Conservation (phyloP, 768 basidiomycete genomes). For the Termitomyces sp. region DNA sequence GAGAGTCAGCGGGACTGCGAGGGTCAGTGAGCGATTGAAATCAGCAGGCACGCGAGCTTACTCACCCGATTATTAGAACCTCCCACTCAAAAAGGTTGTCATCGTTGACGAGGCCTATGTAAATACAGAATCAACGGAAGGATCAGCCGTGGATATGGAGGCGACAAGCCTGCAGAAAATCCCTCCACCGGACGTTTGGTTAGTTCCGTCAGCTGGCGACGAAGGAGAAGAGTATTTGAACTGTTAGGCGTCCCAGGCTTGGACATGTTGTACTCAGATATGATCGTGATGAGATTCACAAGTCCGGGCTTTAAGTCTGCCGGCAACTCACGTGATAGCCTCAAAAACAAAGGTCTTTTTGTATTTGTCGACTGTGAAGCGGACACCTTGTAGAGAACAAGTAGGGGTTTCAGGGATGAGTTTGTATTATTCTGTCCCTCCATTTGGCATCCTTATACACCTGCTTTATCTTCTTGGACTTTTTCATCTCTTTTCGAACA, state of each 20-base stretch:
- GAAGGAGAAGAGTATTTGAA: constrained; percentile 61
- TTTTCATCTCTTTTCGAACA: neutral
- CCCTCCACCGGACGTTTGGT: constrained; percentile 93
- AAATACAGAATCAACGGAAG: constrained; percentile 20
- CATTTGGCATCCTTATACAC: neutral
- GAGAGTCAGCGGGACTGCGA: constrained; percentile 80
- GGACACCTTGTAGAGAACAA: neutral
- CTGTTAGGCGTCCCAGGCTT: constrained; percentile 23
- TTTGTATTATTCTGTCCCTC: neutral
- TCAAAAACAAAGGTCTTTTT: neutral
- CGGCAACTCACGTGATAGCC: constrained; percentile 13
- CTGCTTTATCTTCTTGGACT: neutral
- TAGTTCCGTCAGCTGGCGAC: constrained; percentile 78
- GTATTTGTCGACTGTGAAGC: neutral
- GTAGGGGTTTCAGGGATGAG: too few species aligned
- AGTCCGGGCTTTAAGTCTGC: constrained; percentile 8
- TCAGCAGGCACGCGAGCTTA: constrained; percentile 9
- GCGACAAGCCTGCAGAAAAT: constrained; percentile 80
- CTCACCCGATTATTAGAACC: constrained; percentile 88
- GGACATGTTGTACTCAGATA: constrained; percentile 31
- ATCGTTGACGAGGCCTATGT: constrained; percentile 86
- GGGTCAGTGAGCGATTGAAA: constrained; percentile 10
- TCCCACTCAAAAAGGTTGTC: constrained; percentile 97
- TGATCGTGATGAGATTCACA: constrained; percentile 13
- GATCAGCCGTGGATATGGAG: constrained; percentile 17